These are phyloP conservation scores for Zea luxurians DNA, from an alignment of 176 grass and related monocot genomes.

Conservation along the genomic window DNA sequence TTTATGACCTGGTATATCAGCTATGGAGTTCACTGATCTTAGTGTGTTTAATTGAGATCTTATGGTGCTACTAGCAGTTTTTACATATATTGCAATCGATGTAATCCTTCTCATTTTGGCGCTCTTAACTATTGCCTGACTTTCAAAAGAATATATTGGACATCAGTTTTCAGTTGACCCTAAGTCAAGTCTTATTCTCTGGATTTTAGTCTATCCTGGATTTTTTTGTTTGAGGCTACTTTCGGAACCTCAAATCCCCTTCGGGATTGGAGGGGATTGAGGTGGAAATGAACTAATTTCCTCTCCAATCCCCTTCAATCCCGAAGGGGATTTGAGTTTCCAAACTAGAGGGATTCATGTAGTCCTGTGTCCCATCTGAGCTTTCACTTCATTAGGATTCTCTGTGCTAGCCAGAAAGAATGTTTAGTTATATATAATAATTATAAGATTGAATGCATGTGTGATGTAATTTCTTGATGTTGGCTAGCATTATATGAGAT, in stretches of 20 bases:
- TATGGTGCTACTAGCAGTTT: background rate
- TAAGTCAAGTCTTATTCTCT: background rate
- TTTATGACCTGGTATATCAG: background rate
- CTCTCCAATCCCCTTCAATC: no score
- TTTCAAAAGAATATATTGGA: background rate
- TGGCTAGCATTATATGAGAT: conserved; percentile 13
- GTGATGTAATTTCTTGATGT: conserved; percentile 8
- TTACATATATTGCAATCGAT: background rate
- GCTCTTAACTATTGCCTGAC: background rate
- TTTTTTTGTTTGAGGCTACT: background rate
- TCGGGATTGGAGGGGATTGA: no score
- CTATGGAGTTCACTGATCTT: background rate
- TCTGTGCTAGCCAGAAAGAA: no score
- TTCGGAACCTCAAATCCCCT: no score
- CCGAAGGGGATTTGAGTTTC: no score
- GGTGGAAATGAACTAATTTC: no score
- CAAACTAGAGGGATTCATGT: no score
- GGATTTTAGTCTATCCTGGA: background rate
- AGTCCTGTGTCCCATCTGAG: no score
- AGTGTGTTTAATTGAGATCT: background rate
- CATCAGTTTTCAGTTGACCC: background rate
- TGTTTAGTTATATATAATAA: no score
- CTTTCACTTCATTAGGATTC: no score
- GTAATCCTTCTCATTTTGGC: background rate
- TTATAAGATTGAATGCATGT: no score